Base-by-base conservation (phyloP, 169 alveolate genomes). In the Perkinsus olseni region DNA sequence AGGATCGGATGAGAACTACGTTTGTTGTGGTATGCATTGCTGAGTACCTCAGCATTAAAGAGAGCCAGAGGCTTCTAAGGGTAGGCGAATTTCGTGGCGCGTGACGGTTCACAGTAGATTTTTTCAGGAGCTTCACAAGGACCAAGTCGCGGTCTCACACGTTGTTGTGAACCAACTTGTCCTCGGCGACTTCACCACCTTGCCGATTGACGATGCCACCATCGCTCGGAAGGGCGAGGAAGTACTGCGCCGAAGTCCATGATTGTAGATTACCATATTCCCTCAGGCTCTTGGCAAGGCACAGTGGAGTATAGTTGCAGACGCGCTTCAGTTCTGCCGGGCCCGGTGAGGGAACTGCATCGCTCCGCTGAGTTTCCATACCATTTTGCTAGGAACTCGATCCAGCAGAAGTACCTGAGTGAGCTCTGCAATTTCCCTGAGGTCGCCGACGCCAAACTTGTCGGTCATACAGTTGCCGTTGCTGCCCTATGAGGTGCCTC, bases 21-120 rank as follows among this genome's bases (percentile, higher is more conserved):
- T 98, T 98, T 94, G 97, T 98, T 28, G 98, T 98, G 24, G 99
- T 98, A 74, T 98, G 99, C 62, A 98, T 98, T 38, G 99, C 99
- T 6, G 99, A 98, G 94, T 98, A 97, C 94, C 94, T 98, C 92
- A 95, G 98, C 39, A 96, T 98, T 40, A 97, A 97, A 95, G 99
- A 98, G 95, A 97, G 98, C 48, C 98, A 98, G 93, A 95, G 99
- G 94, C 93, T 98, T 82, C 98, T 97, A 39, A 62, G 82, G 82
- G 82, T 62, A 24, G 31, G 82, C 13, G 31, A 62, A 21, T 62
- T 62, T 62, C 82, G 82, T 62, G 82, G 82, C 82, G 82, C 82
- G 82, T 28, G 82, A 40, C 50, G 82, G 8, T 62, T 8, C 34
- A 28, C 37, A 6, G 82, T 24, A 6, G 34, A 13, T 24, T 21